phyloP scores from a whole-genome alignment of 345 rosid genomes.

The Mallotus nudiflorus region DNA sequence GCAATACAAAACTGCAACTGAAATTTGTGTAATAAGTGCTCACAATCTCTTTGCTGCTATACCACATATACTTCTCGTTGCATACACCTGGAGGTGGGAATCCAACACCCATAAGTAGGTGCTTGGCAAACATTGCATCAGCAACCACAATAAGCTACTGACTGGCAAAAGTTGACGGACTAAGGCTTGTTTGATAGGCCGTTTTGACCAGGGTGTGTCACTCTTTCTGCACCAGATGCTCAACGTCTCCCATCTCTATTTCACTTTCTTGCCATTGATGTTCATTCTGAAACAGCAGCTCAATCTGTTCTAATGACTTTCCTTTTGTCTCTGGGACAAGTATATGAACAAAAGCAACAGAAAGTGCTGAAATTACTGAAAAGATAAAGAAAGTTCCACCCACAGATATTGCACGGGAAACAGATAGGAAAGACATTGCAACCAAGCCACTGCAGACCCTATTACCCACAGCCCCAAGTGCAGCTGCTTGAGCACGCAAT shows the following conservation, averaged over 20 bases:
- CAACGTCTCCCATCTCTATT: conserved; percentile 70
- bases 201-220: conserved; percentile 6
- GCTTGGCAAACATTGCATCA: background rate
- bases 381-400: conserved; percentile 70
- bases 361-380: conserved; percentile 56
- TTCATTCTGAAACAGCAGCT: conserved; percentile 50
- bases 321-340: conserved; percentile 80
- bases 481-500: conserved; percentile 78
- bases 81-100: no score
- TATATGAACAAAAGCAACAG: conserved; percentile 57
- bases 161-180: background rate
- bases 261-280: conserved; percentile 39
- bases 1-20: background rate
- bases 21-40: background rate
- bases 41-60: background rate
- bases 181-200: background rate
- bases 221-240: conserved; percentile 63
- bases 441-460: conserved; percentile 74
- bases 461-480: conserved; percentile 76
- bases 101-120: background rate
- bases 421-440: conserved; percentile 79
- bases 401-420: conserved; percentile 54
- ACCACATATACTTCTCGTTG: background rate
- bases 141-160: background rate
- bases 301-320: conserved; percentile 77